Conservation (phyloP, 129 eudicot species). For the Flaveria robusta region DNA sequence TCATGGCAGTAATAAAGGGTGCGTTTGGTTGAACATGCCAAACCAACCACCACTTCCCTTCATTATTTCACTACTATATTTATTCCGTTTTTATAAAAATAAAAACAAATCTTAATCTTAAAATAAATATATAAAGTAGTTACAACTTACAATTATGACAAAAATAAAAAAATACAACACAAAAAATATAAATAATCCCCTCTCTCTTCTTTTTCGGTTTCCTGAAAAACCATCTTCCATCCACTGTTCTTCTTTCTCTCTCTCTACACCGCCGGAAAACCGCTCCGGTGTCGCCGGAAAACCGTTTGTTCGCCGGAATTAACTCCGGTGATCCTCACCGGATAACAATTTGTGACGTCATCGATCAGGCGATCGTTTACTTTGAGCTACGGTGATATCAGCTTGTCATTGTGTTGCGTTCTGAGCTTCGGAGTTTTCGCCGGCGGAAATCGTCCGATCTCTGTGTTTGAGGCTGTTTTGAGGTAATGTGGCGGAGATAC, state of each 20-base stretch:
- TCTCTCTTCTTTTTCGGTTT: conserved; percentile 59
- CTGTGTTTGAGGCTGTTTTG: conserved; percentile 30
- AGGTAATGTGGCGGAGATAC: conserved; percentile 63
- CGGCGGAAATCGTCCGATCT: conserved; percentile 48
- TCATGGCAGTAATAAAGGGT: conserved; percentile 49
- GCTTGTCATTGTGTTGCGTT: conserved; percentile 12
- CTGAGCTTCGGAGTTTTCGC: conserved; percentile 11
- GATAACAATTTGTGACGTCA: conserved; percentile 9
- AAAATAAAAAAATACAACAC: conserved; percentile 7
- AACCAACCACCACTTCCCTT: conserved; percentile 67
- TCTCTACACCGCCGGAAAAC: conserved; percentile 41
- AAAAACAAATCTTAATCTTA: background rate
- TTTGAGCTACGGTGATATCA: conserved; percentile 10
- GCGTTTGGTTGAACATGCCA: conserved; percentile 74
- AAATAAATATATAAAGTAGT: conserved; percentile 8
- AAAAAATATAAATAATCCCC: conserved; percentile 52
- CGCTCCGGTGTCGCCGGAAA: conserved; percentile 28
- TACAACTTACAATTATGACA: conserved; percentile 27
- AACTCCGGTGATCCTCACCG: conserved; percentile 38
- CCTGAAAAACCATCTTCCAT: conserved; percentile 47
- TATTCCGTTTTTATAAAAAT: background rate
- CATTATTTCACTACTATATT: conserved; percentile 43
- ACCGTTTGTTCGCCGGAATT: conserved; percentile 30
- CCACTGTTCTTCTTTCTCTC: conserved; percentile 50
- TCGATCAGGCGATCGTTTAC: background rate